Evolutionary conservation across 2,329 filamentous ascomycete species (phyloP), one percentile per base, ranked within the genome.

Genomic region (Colletotrichum magnum): DNA sequence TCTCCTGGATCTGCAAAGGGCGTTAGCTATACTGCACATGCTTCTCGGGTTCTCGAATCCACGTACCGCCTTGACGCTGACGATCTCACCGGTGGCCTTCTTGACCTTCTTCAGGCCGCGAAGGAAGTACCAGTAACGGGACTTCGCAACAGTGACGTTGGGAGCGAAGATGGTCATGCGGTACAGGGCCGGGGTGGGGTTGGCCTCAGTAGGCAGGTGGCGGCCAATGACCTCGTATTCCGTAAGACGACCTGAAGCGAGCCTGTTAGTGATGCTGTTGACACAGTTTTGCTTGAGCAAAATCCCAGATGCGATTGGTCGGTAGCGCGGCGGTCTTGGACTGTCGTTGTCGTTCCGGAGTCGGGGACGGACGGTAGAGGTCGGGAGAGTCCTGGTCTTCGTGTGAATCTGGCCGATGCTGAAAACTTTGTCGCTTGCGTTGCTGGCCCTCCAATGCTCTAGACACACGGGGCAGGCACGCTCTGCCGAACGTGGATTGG

Each of bases 161-260:
- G 94, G 94, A 77, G 96, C 96, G 86, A 99, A 99, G 86, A 99
- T 98, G 85, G 95, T 95, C 96, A 99, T 99, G 87, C 96, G 95
- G 92, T 98, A 99, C 86, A 99, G 93, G 89, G 96, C 95, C 80
- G 96, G 96, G 81, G 94, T 94, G 81, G 95, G 94, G 90, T 97
- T 97, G 84, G 93, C 89, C 89, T 99, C 96, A 82, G 93, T 94
- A 87, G 96, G 96, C 93, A 99, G 87, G 88, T 98, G 95, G 87
- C 97, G 95, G 89, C 97, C 96, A 84, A 99, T 97, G 89, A 99
- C 95, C 92, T 98, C 96, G 92, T 97, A 99, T 92, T 99, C 96
- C 86, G 94, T 93, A 89, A 99, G 95, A 91, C 96, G 96, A 94
- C 95, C 96, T 99, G 85, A 56, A 56, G 54, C 66, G 32, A 45